A percentile compares a stretch with the other conserved stretches of the same genome.
Evolutionary conservation across 352 stramenopile genomes (phyloP).

Genomic region (Blastocystis sp.): DNA sequence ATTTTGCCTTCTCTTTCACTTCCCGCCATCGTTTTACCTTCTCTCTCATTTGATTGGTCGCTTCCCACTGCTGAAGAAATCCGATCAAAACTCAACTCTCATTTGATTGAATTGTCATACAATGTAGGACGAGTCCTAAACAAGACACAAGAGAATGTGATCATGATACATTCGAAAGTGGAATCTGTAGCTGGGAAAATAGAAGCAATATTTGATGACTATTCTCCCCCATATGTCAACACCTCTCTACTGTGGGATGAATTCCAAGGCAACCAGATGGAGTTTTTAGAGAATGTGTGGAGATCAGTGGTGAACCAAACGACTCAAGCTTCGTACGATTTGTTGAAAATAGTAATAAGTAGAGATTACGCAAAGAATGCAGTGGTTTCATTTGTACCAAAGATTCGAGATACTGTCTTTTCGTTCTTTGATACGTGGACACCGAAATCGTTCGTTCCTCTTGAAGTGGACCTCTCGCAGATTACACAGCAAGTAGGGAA

Average conservation of each 20-base stretch:
- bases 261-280: neutral
- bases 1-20: neutral
- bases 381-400: neutral
- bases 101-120: neutral
- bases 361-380: neutral
- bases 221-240: neutral
- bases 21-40: neutral
- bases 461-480: neutral
- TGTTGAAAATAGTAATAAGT: neutral
- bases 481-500: neutral
- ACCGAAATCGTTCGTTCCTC: neutral
- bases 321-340: neutral
- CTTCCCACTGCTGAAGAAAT: neutral
- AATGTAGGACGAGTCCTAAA: neutral
- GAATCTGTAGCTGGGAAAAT: neutral
- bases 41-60: neutral
- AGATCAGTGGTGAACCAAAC: neutral
- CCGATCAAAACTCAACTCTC: neutral
- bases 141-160: neutral
- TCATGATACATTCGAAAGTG: neutral
- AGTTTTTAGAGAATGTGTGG: neutral
- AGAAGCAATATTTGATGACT: neutral
- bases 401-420: neutral
- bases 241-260: neutral
- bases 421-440: constrained; percentile 37